phyloP scores from a whole-genome alignment of 768 basidiomycete species.

The Phanerochaete sordida region DNA sequence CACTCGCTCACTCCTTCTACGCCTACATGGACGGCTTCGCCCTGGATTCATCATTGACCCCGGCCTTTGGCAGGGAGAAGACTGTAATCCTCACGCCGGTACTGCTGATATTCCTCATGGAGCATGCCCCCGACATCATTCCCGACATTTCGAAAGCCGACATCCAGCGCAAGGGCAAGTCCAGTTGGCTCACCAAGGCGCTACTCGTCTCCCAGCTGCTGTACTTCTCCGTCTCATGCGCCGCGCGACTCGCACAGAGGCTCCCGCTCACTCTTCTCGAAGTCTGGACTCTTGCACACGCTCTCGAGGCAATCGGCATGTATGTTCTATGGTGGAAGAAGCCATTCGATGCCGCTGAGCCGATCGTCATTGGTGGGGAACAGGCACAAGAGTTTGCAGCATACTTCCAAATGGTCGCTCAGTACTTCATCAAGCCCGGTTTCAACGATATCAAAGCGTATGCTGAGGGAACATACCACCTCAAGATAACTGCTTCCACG shows the following conservation, averaged over 20 bases:
- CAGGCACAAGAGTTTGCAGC: background rate
- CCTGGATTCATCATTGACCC: background rate
- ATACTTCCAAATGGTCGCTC: background rate
- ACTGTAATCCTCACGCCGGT: constrained; percentile 1
- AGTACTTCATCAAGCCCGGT: background rate
- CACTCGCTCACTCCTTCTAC: constrained; percentile 23
- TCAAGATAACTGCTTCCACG: background rate
- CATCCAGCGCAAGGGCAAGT: constrained; percentile 31
- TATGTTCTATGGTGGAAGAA: constrained; percentile 39
- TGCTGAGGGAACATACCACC: background rate
- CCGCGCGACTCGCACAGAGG: constrained; percentile 18
- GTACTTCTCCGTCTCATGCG: constrained; percentile 31
- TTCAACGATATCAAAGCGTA: background rate
- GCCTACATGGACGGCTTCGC: constrained; percentile 28
- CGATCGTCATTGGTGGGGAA: background rate
- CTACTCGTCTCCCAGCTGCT: constrained; percentile 28
- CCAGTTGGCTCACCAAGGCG: constrained; percentile 27
- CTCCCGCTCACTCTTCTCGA: constrained; percentile 32
- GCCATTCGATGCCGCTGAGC: constrained; percentile 29
- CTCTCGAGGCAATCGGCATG: constrained; percentile 25
- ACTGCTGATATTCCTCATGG: constrained; percentile 1
- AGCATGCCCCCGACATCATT: constrained; percentile 9
- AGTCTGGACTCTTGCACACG: constrained; percentile 32
- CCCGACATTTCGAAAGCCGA: constrained; percentile 12
- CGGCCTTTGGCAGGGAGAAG: background rate